Evolutionary conservation across 768 basidiomycete species (phyloP).

Genomic region (Pholiota microspora): DNA sequence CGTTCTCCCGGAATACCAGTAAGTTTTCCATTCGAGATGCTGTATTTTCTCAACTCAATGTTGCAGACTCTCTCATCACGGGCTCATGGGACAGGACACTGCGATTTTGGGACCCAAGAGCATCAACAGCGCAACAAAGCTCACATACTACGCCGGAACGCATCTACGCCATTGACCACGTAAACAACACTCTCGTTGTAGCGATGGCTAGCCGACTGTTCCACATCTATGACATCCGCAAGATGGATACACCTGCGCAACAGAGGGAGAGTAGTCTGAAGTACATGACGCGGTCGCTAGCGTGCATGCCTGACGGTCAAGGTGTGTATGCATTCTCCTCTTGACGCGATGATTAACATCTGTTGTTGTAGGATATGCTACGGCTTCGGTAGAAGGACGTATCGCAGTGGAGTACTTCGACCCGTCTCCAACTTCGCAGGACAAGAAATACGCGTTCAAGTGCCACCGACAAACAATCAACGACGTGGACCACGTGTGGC

Average conservation of each 20-base stretch:
- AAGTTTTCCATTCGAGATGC: conserved; percentile 20
- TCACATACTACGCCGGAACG: conserved; percentile 76
- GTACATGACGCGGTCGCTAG: conserved; percentile 89
- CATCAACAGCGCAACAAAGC: conserved; percentile 52
- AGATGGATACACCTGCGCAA: conserved; percentile 73
- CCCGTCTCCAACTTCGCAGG: conserved; percentile 70
- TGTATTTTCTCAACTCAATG: background rate
- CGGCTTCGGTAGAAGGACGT: conserved; percentile 90
- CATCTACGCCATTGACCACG: conserved; percentile 80
- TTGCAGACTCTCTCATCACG: conserved; percentile 68
- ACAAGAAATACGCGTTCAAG: conserved; percentile 93
- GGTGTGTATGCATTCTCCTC: conserved; percentile 43
- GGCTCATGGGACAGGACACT: conserved; percentile 93
- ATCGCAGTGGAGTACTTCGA: conserved; percentile 98
- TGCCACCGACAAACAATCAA: conserved; percentile 91
- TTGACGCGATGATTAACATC: background rate
- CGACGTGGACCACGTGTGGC: conserved; percentile 94
- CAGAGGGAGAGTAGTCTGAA: conserved; percentile 91
- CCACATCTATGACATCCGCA: conserved; percentile 84
- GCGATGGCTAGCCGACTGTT: conserved; percentile 92
- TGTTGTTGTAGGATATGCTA: conserved; percentile 72
- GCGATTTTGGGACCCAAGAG: conserved; percentile 83
- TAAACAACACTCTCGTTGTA: conserved; percentile 79
- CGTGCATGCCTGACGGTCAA: conserved; percentile 91
- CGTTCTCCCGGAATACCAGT: conserved; percentile 68